Evolutionary conservation across 257 asterid species (phyloP).

Genomic region (Solanum lycopersicoides): DNA sequence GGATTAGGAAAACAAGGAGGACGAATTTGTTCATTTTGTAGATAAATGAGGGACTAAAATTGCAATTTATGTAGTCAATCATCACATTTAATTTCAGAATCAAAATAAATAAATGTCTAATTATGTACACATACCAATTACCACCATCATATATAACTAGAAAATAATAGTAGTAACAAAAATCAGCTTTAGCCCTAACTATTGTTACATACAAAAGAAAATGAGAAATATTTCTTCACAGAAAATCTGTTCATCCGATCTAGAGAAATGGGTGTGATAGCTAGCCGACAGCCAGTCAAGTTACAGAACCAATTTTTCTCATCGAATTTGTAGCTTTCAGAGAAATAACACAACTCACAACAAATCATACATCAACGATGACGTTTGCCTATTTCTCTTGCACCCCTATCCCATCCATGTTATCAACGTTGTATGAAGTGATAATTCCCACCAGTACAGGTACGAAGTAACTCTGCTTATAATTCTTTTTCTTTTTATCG

Average conservation of each 20-base stretch:
- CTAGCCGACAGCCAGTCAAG: not conserved
- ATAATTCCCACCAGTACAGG: not conserved
- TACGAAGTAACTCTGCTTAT: not conserved
- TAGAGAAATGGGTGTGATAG: not conserved
- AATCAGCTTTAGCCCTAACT: not conserved
- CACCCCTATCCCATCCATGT: not conserved
- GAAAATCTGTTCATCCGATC: not conserved
- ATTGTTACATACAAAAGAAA: not conserved
- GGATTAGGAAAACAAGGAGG: not conserved
- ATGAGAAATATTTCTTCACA: not conserved
- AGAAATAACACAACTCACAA: not conserved
- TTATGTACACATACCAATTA: not conserved
- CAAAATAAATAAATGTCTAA: not conserved
- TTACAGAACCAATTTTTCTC: not conserved
- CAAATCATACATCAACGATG: not conserved
- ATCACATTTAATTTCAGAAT: not conserved
- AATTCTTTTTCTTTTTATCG: not conserved
- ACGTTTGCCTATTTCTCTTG: not conserved
- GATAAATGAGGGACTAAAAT: not conserved
- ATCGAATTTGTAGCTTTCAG: not conserved
- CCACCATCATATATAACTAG: not conserved
- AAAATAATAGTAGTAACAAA: not conserved
- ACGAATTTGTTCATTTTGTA: not conserved
- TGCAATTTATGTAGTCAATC: not conserved
- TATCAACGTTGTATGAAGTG: not conserved